Conservation (phyloP, 306 rosid genomes). For the Carpinus fangiana region DNA sequence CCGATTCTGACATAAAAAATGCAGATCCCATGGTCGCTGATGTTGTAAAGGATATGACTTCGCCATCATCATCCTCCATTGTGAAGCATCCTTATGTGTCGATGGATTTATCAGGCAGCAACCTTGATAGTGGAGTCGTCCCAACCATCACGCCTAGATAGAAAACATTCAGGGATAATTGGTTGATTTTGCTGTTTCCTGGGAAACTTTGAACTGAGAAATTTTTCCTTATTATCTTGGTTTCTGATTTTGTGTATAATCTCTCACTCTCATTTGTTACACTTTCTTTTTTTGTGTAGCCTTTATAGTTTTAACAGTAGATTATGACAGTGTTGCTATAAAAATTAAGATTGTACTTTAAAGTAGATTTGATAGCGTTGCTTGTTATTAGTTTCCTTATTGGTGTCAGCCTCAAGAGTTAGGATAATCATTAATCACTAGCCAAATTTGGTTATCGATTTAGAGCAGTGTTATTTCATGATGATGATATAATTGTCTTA, state of each 20-base stretch:
- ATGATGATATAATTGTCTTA: too few relatives aligned
- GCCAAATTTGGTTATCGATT: too few relatives aligned
- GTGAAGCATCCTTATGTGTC: constrained; percentile 54
- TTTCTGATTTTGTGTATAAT: background rate
- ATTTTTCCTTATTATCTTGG: background rate
- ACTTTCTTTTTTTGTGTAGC: background rate
- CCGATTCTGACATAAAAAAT: constrained; percentile 53
- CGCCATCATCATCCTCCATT: constrained; percentile 60
- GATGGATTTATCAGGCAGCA: constrained; percentile 82
- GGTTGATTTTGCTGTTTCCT: background rate
- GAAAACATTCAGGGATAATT: constrained; percentile 2
- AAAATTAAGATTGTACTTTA: background rate
- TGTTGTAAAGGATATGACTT: constrained; percentile 41
- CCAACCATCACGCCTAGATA: constrained; percentile 91
- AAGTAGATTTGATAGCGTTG: too few relatives aligned
- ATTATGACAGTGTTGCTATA: background rate
- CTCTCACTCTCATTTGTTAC: background rate
- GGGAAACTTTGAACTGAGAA: background rate
- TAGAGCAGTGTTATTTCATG: too few relatives aligned
- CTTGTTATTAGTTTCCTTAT: too few relatives aligned
- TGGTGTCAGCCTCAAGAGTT: too few relatives aligned
- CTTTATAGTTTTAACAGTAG: background rate
- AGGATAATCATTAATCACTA: too few relatives aligned
- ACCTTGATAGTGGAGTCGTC: constrained; percentile 75
- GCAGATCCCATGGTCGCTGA: constrained; percentile 29